Percentiles rank a stretch among this genome's conserved stretches.
Evolutionary conservation across 2,329 filamentous ascomycete species (phyloP).

Genomic region (Alternaria sp.): DNA sequence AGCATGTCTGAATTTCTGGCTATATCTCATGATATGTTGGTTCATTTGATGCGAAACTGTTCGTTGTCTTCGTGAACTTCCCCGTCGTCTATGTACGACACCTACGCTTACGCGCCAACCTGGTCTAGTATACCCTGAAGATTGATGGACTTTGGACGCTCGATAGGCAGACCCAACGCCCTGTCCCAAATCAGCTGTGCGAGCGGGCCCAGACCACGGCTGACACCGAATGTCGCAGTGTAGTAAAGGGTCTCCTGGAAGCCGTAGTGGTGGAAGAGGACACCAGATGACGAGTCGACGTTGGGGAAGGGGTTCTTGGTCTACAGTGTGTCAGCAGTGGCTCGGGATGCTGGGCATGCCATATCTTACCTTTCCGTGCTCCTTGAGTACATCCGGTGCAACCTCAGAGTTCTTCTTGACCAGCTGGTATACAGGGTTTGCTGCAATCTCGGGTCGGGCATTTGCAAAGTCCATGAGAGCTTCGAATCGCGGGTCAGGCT

Average conservation of each 20-base stretch:
- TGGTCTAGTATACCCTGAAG: slow-evolving; percentile 81
- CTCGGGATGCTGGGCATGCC: background rate
- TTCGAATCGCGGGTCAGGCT: slow-evolving; percentile 95
- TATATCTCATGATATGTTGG: background rate
- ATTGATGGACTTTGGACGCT: slow-evolving; percentile 98
- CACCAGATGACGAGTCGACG: slow-evolving; percentile 91
- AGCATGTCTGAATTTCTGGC: background rate
- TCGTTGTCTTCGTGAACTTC: background rate
- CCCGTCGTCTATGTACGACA: background rate
- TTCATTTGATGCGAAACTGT: background rate
- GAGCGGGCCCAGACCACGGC: slow-evolving; percentile 80
- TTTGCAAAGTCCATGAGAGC: slow-evolving; percentile 96
- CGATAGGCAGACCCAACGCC: slow-evolving; percentile 91
- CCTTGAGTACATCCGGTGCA: slow-evolving; percentile 86
- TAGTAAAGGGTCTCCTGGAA: slow-evolving; percentile 98
- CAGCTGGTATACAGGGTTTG: slow-evolving; percentile 90
- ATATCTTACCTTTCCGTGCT: slow-evolving; percentile 81
- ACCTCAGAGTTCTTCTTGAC: slow-evolving; percentile 94
- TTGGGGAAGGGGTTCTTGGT: slow-evolving; percentile 98
- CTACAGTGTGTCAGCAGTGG: slow-evolving; percentile 46
- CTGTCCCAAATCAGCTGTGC: slow-evolving; percentile 97
- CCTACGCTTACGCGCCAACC: slow-evolving; percentile 43
- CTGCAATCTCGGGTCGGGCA: slow-evolving; percentile 82
- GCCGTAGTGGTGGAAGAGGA: slow-evolving; percentile 97
- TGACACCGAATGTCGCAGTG: slow-evolving; percentile 75